These are phyloP conservation scores for Hygrocybe punicea DNA, from an alignment of 768 basidiomycete genomes.

Conservation along the genomic window DNA sequence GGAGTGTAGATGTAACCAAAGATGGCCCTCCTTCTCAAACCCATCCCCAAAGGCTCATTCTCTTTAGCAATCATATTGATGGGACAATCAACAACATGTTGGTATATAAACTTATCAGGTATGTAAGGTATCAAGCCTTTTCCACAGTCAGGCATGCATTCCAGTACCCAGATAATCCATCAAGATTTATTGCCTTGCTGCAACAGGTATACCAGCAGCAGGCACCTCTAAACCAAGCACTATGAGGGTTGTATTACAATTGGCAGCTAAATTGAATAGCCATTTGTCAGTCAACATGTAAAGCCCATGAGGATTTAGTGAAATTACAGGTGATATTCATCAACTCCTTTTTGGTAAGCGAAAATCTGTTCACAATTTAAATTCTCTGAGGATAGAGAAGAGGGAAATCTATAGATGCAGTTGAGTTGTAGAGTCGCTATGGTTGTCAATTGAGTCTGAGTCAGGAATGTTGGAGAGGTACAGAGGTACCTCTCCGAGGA, in stretches of 20 bases:
- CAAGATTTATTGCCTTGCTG: background rate
- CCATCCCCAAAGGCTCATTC: no score
- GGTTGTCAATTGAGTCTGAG: background rate
- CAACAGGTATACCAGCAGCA: background rate
- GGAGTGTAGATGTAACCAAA: no score
- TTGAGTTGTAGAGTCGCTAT: background rate
- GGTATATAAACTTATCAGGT: no score
- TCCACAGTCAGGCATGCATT: slow-evolving; percentile 16
- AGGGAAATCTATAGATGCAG: background rate
- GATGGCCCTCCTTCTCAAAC: no score
- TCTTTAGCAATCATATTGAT: no score
- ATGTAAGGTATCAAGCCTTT: no score
- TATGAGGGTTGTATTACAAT: background rate
- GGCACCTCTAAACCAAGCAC: background rate
- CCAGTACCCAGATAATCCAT: slow-evolving; percentile 8
- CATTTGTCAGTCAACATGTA: background rate
- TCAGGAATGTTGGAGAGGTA: background rate
- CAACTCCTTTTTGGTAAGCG: background rate
- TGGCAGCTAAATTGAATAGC: background rate
- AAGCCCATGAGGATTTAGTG: background rate
- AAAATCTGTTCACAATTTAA: background rate
- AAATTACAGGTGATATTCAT: background rate
- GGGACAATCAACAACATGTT: no score
- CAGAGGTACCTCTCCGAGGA: no score
- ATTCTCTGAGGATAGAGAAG: background rate